Conservation (phyloP, 352 stramenopile species). For the Phytophthora ohioensis region DNA sequence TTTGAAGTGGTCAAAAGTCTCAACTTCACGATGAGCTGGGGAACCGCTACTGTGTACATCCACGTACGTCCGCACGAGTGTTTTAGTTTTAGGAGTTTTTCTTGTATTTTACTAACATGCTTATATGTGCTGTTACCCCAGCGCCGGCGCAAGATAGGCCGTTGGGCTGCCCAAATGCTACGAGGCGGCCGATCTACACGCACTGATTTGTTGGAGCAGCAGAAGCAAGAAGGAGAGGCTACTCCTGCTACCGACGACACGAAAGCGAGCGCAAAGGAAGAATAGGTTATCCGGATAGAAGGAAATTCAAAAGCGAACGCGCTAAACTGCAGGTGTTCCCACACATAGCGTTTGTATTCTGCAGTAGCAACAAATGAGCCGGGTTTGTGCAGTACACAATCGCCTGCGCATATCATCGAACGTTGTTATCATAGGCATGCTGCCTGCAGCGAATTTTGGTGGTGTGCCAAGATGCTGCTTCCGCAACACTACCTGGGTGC, state of each 20-base stretch:
- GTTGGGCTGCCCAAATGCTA: constrained; percentile 88
- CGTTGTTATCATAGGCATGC: too few relatives aligned
- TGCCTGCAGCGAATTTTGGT: too few relatives aligned
- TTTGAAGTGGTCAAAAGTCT: constrained; percentile 86
- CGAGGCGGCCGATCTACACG: constrained; percentile 76
- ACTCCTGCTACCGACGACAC: background rate
- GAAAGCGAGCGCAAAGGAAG: constrained; percentile 7
- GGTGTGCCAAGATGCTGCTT: too few relatives aligned
- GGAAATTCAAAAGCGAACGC: too few relatives aligned
- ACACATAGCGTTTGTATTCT: too few relatives aligned
- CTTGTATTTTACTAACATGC: background rate
- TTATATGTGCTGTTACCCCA: constrained; percentile 34
- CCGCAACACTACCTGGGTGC: too few relatives aligned
- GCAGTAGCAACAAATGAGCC: too few relatives aligned
- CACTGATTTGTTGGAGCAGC: constrained; percentile 71
- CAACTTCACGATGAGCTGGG: constrained; percentile 88
- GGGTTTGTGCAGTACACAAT: too few relatives aligned
- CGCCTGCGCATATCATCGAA: too few relatives aligned
- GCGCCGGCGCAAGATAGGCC: constrained; percentile 83
- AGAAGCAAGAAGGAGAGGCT: constrained; percentile 31
- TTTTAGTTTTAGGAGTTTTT: background rate
- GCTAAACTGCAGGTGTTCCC: too few relatives aligned
- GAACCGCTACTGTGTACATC: constrained; percentile 82
- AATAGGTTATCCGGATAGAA: background rate
- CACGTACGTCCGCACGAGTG: constrained; percentile 59